Base-by-base conservation (phyloP, 176 grass and related monocot genomes). In the Areca catechu region DNA sequence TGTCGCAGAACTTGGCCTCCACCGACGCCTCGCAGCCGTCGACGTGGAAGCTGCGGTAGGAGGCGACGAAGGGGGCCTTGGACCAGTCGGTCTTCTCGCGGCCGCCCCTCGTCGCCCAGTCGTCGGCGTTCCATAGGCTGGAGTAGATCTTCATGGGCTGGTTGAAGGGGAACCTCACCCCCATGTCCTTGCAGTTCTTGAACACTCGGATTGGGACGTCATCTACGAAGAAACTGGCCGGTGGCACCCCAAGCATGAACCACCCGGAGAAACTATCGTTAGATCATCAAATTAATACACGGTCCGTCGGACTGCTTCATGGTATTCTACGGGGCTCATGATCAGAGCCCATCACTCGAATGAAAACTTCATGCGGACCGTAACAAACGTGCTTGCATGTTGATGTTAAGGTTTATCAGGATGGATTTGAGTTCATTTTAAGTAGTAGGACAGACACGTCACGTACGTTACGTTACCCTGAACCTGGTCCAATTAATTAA, bases 91-190 rank as follows among this genome's bases (percentile, higher is more conserved):
- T 90, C 82, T 90, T 90, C 83, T 90, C 86, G 1, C 70, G 15
- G 0, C 86, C 86, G 49, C 86, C 86, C 7, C 82, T 76, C 0
- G 86, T 89, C 0, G 86, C 86, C 86, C 86, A 89, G 77, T 89
- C 86, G 57, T 85, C 86, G 54, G 81, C 86, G 74, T 89, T 89
- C 86, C 86, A 89, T 21, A 85, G 73, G 65, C 81, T 85, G 9
- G 79, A 85, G 82, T 90, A 90, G 34, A 90, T 83, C 83, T 90
- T 90, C 86, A 90, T 90, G 16, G 86, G 86, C 72, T 90, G 82
- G 62, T 76, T 72, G 82, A 90, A 86, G 3, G 87, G 87, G 58
- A 72, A 90, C 5, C 78, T 65, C 22, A 90, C 75, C 0, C 87
- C 87, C 0, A 90, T 68, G n/a, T 90, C 87, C 22, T 65, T 79